These are phyloP conservation scores for Discostella pseudostelligera DNA, from an alignment of 108 stramenopile species.

Conservation along the genomic window DNA sequence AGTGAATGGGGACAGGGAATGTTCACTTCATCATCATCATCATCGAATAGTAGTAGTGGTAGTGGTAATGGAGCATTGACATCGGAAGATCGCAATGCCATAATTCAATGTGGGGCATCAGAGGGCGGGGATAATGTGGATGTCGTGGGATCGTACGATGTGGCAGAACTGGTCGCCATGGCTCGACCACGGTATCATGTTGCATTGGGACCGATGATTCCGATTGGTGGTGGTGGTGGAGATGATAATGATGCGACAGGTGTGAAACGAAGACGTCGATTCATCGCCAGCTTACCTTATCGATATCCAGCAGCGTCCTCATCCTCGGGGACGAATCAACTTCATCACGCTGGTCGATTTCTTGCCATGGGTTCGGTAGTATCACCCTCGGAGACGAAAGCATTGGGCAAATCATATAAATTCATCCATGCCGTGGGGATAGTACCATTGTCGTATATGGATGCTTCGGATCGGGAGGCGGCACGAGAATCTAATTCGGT, in stretches of 20 bases:
- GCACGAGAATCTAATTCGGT: conserved; percentile 37
- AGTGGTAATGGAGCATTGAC: conserved; percentile 22
- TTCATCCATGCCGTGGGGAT: conserved; percentile 87
- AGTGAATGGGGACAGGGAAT: conserved; percentile 85
- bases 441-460: conserved; percentile 55
- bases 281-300: conserved; percentile 51
- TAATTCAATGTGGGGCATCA: conserved; percentile 1
- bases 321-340: conserved; percentile 4
- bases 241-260: background rate
- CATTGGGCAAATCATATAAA: conserved; percentile 60
- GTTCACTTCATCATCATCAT: conserved; percentile 42
- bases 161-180: conserved; percentile 68
- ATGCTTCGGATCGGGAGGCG: conserved; percentile 31
- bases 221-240: conserved; percentile 4
- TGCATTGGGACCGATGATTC: conserved; percentile 31
- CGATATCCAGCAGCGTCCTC: conserved; percentile 47
- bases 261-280: conserved; percentile 25
- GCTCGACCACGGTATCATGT: conserved; percentile 79
- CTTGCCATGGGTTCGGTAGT: conserved; percentile 63
- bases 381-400: conserved; percentile 31
- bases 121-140: background rate
- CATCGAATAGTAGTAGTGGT: background rate
- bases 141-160: conserved; percentile 59
- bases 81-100: conserved; percentile 22
- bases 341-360: conserved; percentile 68